Evolutionary conservation across 768 basidiomycete genomes (phyloP).

Genomic region (Agaricus sinodeliciosus): DNA sequence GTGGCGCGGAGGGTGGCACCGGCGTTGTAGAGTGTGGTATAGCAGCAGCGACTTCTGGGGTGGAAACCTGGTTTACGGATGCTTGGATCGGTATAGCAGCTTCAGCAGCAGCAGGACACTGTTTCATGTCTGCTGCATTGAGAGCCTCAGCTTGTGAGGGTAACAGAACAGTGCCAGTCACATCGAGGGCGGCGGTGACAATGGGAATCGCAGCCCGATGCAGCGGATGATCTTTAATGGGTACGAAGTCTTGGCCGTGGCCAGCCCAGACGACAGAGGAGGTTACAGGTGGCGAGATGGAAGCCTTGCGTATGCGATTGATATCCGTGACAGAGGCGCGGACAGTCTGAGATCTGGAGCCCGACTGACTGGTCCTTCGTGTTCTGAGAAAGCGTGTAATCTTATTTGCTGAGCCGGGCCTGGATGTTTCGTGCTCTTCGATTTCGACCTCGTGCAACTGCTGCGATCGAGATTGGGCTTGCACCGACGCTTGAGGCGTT

Average conservation of each 20-base stretch:
- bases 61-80: not conserved
- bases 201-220: slow-evolving; percentile 10
- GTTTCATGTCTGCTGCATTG: not conserved
- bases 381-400: slow-evolving; percentile 13
- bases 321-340: slow-evolving; percentile 5
- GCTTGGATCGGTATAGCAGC: not conserved
- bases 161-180: not conserved
- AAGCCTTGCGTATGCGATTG: slow-evolving; percentile 14
- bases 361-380: not conserved
- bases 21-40: not conserved
- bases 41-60: not conserved
- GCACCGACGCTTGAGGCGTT: slow-evolving; percentile 9
- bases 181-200: not conserved
- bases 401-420: slow-evolving; percentile 7
- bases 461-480: not conserved
- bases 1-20: slow-evolving; percentile 1
- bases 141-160: not conserved
- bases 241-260: slow-evolving; percentile 8
- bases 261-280: slow-evolving; percentile 15
- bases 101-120: not conserved
- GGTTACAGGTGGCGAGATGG: slow-evolving; percentile 19
- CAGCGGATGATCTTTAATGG: slow-evolving; percentile 11
- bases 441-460: not conserved
- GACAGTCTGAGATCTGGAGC: slow-evolving; percentile 1
- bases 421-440: not conserved